phyloP scores from a whole-genome alignment of 441 rosid genomes.

The Codiaeum variegatum region DNA sequence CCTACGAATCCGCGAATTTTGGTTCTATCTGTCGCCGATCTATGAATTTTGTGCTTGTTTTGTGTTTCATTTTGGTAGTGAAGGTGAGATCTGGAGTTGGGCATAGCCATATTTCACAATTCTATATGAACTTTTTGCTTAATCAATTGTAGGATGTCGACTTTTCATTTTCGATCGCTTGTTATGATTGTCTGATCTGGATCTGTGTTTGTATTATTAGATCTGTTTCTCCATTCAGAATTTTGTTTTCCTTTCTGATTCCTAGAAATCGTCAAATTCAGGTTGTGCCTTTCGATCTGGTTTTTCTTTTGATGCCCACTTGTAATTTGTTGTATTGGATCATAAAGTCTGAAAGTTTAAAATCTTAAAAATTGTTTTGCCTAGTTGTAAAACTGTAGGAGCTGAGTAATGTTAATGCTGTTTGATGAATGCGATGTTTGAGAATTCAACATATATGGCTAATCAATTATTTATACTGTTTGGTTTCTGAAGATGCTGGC shows the following conservation, averaged over 20 bases:
- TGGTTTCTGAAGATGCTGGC: background rate
- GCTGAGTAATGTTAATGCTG: background rate
- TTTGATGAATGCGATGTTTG: background rate
- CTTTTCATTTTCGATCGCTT: background rate
- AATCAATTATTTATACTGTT: too few relatives aligned
- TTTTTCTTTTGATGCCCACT: background rate
- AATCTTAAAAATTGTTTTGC: background rate
- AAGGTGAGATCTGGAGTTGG: slow-evolving; percentile 7
- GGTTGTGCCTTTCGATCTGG: background rate
- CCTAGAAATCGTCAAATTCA: too few relatives aligned
- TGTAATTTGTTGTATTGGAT: background rate
- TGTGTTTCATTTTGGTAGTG: background rate
- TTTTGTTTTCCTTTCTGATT: background rate
- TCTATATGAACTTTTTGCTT: background rate
- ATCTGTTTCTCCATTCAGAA: background rate
- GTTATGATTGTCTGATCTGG: slow-evolving; percentile 28
- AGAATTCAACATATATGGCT: background rate
- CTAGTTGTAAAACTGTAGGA: background rate
- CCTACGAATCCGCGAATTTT: background rate
- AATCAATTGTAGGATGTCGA: background rate
- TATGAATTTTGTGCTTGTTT: slow-evolving; percentile 1
- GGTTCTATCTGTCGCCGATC: background rate
- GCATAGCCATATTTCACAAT: background rate
- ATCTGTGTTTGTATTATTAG: slow-evolving; percentile 22
- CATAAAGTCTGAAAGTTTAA: background rate